Evolutionary conservation across 1,139 yeast genomes (phyloP), one percentile per base, ranked within the genome.

Genomic region (Saccharomyces hybrid): DNA sequence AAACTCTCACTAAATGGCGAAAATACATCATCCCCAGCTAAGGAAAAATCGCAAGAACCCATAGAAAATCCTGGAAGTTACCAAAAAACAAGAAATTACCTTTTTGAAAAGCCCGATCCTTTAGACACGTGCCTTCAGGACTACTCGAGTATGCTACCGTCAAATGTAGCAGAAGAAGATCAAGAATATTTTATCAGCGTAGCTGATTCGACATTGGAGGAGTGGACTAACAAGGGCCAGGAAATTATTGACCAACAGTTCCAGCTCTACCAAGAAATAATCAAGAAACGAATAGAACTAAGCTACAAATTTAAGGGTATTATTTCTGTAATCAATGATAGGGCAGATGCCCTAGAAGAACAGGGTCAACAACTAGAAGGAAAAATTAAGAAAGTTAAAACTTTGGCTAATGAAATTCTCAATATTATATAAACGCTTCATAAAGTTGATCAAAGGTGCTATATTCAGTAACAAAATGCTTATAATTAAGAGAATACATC

Each of bases 361-460:
- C 70, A 69, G 50, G 78, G 75, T n/a, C 59, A 58, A 1, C 63
- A 67, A 14, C 56, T 76, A 26, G 71, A 72, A 53, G 68, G 65
- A 25, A 72, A 75, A 57, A 64, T 75, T 46, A 59, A 59, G 4
- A 70, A 70, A 49, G 65, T 76, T 26, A 74, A 72, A 55, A 67
- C 63, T 16, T 64, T 76, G 32, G 78, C 78, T 9, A 66, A 68
- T 44, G 77, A 74, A 54, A 75, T 76, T 48, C 69, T 73, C n/a
- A 63, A 67, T 48, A 65, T 70, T 16, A 16, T 50, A 20, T 50
- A 20, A 46, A 61, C 3, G 5, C 13, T 38, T 38, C 13, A 38
- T 38, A 38, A 16, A 71, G 46, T 63, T 53, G 42, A 14, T 8
- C 25, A 31, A 26, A 44, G 2, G 14, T 25, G 48, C 46, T 23